Conservation (phyloP, 257 asterid genomes). For the Knoxia roxburghii region DNA sequence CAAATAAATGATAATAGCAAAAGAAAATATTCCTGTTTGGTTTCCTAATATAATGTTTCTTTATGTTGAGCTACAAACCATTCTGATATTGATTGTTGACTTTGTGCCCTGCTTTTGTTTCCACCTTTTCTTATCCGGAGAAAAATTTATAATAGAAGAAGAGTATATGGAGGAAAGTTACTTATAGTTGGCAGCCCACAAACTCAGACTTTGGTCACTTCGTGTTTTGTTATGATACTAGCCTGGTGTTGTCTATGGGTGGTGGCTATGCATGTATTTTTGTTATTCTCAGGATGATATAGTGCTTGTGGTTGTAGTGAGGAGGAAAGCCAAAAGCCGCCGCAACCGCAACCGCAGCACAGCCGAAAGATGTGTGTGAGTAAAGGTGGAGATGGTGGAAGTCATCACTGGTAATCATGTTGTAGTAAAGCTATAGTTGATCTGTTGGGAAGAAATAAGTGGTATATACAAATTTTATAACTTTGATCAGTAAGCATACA, state of each 20-base stretch:
- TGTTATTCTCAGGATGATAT: not conserved
- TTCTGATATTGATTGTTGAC: too few species aligned
- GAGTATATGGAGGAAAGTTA: too few species aligned
- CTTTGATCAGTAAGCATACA: not conserved
- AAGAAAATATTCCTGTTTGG: too few species aligned
- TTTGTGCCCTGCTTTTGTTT: too few species aligned
- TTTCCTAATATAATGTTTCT: not conserved
- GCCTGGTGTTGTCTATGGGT: not conserved
- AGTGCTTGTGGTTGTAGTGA: slow-evolving; percentile 3
- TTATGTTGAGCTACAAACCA: not conserved
- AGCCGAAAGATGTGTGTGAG: not conserved
- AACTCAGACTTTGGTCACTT: too few species aligned
- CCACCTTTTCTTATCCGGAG: too few species aligned
- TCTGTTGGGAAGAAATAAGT: not conserved
- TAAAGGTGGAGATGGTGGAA: not conserved
- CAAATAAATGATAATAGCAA: too few species aligned
- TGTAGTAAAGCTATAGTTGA: not conserved
- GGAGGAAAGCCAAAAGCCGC: not conserved
- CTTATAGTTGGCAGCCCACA: too few species aligned
- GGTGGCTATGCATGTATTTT: not conserved
- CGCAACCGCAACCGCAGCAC: not conserved
- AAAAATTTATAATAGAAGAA: too few species aligned
- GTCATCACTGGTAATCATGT: not conserved
- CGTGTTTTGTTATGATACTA: too few species aligned
- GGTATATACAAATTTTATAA: not conserved